phyloP scores from a whole-genome alignment of 768 basidiomycete species.

The Filobasidium floriforme region DNA sequence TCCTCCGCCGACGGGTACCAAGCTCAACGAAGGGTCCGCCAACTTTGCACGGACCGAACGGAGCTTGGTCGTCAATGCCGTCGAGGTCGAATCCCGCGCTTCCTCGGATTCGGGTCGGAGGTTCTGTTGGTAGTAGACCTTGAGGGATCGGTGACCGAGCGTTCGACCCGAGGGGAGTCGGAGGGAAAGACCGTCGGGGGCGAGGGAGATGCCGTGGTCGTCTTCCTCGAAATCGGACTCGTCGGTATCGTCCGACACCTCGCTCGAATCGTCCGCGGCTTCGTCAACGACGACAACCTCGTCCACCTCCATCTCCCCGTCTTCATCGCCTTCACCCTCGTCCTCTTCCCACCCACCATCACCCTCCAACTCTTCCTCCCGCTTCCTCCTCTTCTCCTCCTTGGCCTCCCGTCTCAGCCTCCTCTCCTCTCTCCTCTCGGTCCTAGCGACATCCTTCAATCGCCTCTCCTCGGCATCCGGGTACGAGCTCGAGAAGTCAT shows the following conservation, averaged over 20 bases:
- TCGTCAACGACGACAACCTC: constrained; percentile 27
- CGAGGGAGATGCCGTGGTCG: constrained; percentile 48
- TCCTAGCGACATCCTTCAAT: constrained; percentile 39
- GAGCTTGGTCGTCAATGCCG: constrained; percentile 59
- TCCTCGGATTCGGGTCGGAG: constrained; percentile 45
- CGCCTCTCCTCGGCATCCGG: constrained; percentile 49
- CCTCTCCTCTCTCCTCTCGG: constrained; percentile 35
- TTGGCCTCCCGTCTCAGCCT: constrained; percentile 39
- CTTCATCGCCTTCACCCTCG: constrained; percentile 24
- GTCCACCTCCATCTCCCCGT: constrained; percentile 18
- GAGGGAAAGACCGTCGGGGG: constrained; percentile 52
- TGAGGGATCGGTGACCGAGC: constrained; percentile 83
- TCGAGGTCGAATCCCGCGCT: constrained; percentile 40
- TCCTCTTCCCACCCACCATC: constrained; percentile 44
- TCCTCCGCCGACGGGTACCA: constrained; percentile 76
- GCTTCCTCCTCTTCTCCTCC: constrained; percentile 38
- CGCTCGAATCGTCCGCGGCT: constrained; percentile 20
- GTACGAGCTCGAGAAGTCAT: constrained; percentile 81
- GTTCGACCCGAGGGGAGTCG: constrained; percentile 86
- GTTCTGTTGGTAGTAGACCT: constrained; percentile 76
- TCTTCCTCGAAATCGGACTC: constrained; percentile 25
- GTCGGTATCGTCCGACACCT: constrained; percentile 40
- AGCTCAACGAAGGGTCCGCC: constrained; percentile 71
- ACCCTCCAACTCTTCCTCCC: constrained; percentile 40
- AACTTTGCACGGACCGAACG: constrained; percentile 68